Conservation (phyloP, 73 alveolate species). For the Blepharisma japonicum region DNA sequence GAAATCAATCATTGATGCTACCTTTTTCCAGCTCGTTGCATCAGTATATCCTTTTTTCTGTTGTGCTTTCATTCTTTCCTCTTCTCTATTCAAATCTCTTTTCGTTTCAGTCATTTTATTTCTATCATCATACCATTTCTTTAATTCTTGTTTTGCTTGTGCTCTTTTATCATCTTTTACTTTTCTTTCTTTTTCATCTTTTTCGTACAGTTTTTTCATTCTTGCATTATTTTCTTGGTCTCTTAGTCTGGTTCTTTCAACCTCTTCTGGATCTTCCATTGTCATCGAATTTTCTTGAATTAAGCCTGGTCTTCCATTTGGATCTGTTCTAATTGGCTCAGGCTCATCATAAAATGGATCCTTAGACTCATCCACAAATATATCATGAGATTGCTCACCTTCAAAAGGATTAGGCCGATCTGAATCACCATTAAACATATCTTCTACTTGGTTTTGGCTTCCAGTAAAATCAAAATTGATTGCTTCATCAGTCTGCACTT, state of each 20-base stretch:
- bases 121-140: background rate
- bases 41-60: background rate
- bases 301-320: too few relatives aligned
- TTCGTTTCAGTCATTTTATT: background rate
- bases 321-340: too few relatives aligned
- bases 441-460: too few relatives aligned
- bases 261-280: too few relatives aligned
- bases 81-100: background rate
- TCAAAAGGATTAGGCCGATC: too few relatives aligned
- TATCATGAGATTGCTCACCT: too few relatives aligned
- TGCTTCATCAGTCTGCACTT: too few relatives aligned
- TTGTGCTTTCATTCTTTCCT: background rate
- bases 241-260: background rate
- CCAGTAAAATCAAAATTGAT: too few relatives aligned
- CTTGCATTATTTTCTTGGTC: background rate
- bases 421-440: too few relatives aligned
- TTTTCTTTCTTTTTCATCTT: background rate
- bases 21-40: conserved; percentile 11
- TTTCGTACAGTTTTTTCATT: background rate
- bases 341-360: too few relatives aligned
- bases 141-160: background rate
- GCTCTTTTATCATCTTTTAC: background rate
- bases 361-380: too few relatives aligned
- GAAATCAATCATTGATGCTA: conserved; percentile 10
- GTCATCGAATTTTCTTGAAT: too few relatives aligned